Conservation (phyloP, 1,284 basidiomycete species). For the Boletus smithii region DNA sequence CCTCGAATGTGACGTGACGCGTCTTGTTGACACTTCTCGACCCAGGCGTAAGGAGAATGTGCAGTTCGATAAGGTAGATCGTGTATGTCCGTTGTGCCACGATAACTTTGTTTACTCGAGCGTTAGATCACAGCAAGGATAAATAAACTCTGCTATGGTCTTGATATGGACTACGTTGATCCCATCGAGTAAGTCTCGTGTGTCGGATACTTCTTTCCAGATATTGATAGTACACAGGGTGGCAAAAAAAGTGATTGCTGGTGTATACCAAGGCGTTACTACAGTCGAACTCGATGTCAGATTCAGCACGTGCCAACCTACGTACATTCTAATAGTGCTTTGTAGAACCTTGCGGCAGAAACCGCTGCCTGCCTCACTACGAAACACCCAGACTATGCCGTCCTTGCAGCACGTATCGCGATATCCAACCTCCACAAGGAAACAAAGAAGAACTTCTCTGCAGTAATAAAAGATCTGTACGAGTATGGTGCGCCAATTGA, state of each 20-base stretch:
- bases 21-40: constrained; percentile 14
- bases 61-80: constrained; percentile 78
- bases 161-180: constrained; percentile 91
- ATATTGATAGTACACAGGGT: constrained; percentile 47
- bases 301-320: constrained; percentile 13
- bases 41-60: constrained; percentile 79
- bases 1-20: constrained; percentile 34
- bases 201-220: neutral
- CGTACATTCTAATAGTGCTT: constrained; percentile 9
- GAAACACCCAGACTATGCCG: constrained; percentile 95
- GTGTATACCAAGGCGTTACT: constrained; percentile 94
- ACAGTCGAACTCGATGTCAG: constrained; percentile 95
- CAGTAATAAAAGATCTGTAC: constrained; percentile 90
- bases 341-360: constrained; percentile 90
- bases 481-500: constrained; percentile 65
- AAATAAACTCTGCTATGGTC: constrained; percentile 95
- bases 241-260: constrained; percentile 92
- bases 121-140: constrained; percentile 84
- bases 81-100: constrained; percentile 2
- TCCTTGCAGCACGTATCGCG: constrained; percentile 96
- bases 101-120: constrained; percentile 16
- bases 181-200: constrained; percentile 75
- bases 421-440: constrained; percentile 99
- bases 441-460: constrained; percentile 95
- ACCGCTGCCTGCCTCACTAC: constrained; percentile 98